Conservation (phyloP, 352 stramenopile genomes). For the Pythium plurisporium region DNA sequence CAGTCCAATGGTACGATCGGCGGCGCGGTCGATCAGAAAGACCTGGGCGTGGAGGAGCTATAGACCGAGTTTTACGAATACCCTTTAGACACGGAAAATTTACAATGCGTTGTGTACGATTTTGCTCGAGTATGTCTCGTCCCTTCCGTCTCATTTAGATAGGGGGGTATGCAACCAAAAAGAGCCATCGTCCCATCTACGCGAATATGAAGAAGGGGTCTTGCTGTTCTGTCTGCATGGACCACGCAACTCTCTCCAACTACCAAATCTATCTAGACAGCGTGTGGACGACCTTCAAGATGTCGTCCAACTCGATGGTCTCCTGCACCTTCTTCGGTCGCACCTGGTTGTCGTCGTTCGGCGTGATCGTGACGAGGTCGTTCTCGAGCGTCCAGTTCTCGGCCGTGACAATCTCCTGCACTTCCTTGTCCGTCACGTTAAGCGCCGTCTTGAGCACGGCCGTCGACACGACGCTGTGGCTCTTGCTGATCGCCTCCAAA, state of each 20-base stretch:
- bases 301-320: conserved; percentile 81
- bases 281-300: conserved; percentile 84
- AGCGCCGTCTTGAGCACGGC: conserved; percentile 64
- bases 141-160: neutral
- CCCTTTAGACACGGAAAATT: conserved; percentile 9
- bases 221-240: no score
- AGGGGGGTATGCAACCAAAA: neutral
- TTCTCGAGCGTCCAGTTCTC: conserved; percentile 67
- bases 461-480: conserved; percentile 60
- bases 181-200: no score
- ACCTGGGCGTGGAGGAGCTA: conserved; percentile 22
- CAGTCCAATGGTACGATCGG: conserved; percentile 62
- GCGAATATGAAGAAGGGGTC: no score
- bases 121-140: neutral
- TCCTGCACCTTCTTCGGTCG: conserved; percentile 86
- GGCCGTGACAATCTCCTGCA: conserved; percentile 46
- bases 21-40: conserved; percentile 14
- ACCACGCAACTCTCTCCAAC: conserved; percentile 3
- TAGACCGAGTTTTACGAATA: conserved; percentile 7
- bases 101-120: conserved; percentile 20
- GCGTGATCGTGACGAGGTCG: conserved; percentile 48
- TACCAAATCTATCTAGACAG: conserved; percentile 77
- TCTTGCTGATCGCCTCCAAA: conserved; percentile 59
- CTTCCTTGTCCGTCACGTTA: conserved; percentile 62
- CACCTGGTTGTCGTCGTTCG: conserved; percentile 84